A percentile compares a stretch with the other conserved stretches of the same genome.
phyloP scores from a whole-genome alignment of 495 filamentous ascomycete species.

The Trichoderma virens region DNA sequence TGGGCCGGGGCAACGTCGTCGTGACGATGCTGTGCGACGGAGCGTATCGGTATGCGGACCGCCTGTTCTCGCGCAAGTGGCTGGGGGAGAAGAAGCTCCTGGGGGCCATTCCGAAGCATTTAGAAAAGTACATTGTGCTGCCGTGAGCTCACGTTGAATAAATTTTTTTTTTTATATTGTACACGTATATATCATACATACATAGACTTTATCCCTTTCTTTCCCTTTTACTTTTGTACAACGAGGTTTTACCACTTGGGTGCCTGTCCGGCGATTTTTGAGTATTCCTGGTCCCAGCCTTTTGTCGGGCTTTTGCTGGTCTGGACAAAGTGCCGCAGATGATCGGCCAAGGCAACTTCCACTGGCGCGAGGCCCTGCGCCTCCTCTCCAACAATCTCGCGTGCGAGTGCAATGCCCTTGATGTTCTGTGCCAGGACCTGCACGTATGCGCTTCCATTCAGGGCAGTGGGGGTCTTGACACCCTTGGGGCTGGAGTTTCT shows the following conservation, averaged over 20 bases:
- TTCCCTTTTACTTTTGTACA: not conserved
- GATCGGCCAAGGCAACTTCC: not conserved
- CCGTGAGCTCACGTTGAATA: constrained; percentile 33
- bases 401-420: not conserved
- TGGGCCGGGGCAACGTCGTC: constrained; percentile 84
- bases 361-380: not conserved
- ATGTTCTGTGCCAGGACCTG: constrained; percentile 3
- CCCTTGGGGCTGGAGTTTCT: not conserved
- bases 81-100: constrained; percentile 76
- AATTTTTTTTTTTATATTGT: not conserved
- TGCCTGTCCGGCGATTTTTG: not conserved
- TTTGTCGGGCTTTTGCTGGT: constrained; percentile 3
- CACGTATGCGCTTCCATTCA: constrained; percentile 7
- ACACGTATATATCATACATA: not conserved
- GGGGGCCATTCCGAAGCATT: constrained; percentile 70
- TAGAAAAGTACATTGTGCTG: constrained; percentile 90
- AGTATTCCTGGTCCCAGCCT: not conserved
- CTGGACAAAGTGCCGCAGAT: not conserved
- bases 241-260: not conserved
- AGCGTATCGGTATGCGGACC: constrained; percentile 91
- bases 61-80: constrained; percentile 87
- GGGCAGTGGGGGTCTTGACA: not conserved
- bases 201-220: not conserved
- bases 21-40: constrained; percentile 93
- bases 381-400: not conserved